Conservation (phyloP, 2,329 filamentous ascomycete species). For the Fusarium liriodendri region DNA sequence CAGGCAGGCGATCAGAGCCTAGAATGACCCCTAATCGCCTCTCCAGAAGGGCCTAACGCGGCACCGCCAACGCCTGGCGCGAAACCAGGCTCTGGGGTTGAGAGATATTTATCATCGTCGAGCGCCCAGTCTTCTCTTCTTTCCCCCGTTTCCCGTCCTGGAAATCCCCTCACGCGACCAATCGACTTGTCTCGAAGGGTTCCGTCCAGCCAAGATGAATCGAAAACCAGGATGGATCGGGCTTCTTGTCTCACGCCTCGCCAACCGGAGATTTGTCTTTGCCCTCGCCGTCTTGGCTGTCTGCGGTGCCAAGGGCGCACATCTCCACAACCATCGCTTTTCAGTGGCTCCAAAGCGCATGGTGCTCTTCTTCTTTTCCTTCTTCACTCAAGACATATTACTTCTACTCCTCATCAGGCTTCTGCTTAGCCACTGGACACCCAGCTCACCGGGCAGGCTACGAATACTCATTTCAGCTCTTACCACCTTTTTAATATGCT, state of each 20-base stretch:
- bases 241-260: conserved; percentile 38
- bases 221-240: conserved; percentile 18
- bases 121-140: neutral
- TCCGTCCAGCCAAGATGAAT: conserved; percentile 16
- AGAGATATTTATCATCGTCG: neutral
- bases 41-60: neutral
- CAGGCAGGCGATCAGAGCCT: neutral
- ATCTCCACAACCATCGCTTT: conserved; percentile 47
- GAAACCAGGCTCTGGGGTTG: neutral
- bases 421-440: conserved; percentile 45
- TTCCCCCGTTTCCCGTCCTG: neutral
- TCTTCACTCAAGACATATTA: conserved; percentile 37
- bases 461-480: conserved; percentile 27
- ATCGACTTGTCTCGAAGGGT: neutral
- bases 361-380: conserved; percentile 48
- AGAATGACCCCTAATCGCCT: neutral
- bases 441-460: conserved; percentile 22
- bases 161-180: neutral
- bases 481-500: conserved; percentile 28
- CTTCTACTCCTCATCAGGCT: conserved; percentile 31
- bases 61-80: neutral
- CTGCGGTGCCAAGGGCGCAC: conserved; percentile 46
- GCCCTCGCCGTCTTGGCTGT: conserved; percentile 46
- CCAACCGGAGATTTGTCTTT: conserved; percentile 48
- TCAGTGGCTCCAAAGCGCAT: conserved; percentile 47